Percentiles rank a stretch among this genome's conserved stretches.
These are phyloP conservation scores for Acephala macrosclerotiorum DNA, from an alignment of 2,329 filamentous ascomycete species.

Conservation along the genomic window DNA sequence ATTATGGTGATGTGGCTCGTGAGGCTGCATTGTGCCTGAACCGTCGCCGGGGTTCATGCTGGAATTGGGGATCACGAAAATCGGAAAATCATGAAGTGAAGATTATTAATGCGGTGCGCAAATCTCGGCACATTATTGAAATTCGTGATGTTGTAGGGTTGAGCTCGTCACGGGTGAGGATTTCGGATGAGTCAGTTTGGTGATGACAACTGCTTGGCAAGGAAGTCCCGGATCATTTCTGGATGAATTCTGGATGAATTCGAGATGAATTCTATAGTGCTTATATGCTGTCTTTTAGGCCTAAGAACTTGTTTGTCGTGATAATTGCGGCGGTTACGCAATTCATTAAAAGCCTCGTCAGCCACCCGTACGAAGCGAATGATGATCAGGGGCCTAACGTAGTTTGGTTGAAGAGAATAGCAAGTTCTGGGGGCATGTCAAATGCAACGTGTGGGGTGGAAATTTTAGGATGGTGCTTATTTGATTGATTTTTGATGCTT, in stretches of 20 bases:
- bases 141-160: background rate
- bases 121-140: background rate
- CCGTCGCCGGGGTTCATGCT: constrained; percentile 3
- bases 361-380: constrained; percentile 3
- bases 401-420: background rate
- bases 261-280: background rate
- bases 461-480: constrained; percentile 10
- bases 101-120: background rate
- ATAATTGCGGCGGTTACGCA: constrained; percentile 4
- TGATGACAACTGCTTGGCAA: background rate
- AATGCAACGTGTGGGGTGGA: background rate
- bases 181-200: background rate
- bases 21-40: constrained; percentile 11
- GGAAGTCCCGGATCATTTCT: background rate
- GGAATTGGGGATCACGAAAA: background rate
- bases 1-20: background rate
- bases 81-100: background rate
- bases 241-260: constrained; percentile 9
- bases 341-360: constrained; percentile 10
- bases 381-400: constrained; percentile 3
- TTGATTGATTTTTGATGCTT: constrained; percentile 23
- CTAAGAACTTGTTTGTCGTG: background rate
- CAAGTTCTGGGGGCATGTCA: background rate
- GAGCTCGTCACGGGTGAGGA: too few relatives aligned
- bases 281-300: background rate